Conservation (phyloP, 106 monocot genomes). For the Narthecium ossifragum region DNA sequence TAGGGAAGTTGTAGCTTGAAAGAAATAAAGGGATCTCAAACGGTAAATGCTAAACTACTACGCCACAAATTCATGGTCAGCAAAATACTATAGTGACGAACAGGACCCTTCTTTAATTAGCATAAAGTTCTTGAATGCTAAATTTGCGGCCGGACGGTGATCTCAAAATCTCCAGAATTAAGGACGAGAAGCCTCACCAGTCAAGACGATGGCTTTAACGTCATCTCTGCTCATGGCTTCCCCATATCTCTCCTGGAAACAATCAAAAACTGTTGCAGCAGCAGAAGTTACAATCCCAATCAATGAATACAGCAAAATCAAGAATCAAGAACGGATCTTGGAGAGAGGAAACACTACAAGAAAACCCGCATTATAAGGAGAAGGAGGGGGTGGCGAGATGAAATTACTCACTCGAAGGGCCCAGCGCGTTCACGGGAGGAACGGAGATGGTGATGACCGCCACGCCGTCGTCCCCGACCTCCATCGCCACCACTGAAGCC, state of each 20-base stretch:
- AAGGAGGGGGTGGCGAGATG: background rate
- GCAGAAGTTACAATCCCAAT: constrained; percentile 3
- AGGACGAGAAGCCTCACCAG: no score
- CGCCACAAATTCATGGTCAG: no score
- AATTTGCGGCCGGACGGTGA: no score
- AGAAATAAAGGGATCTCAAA: no score
- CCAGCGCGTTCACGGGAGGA: constrained; percentile 62
- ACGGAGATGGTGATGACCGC: constrained; percentile 63
- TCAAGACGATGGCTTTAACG: constrained; percentile 82
- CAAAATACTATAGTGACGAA: no score
- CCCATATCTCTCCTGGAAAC: constrained; percentile 53
- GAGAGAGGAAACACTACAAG: no score
- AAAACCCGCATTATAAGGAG: background rate
- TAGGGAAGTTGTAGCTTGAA: no score
- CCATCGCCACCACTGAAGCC: constrained; percentile 43
- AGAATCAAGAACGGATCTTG: background rate
- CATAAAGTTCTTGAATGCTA: no score
- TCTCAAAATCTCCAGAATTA: no score
- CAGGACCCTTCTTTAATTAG: no score
- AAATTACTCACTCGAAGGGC: constrained; percentile 19
- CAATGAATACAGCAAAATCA: background rate
- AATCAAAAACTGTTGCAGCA: constrained; percentile 54
- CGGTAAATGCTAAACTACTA: no score
- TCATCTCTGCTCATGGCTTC: constrained; percentile 77
- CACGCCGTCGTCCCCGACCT: constrained; percentile 60